Base-by-base conservation (phyloP, 1,139 yeast genomes). In the Zygosaccharomyces pseudobailii region DNA sequence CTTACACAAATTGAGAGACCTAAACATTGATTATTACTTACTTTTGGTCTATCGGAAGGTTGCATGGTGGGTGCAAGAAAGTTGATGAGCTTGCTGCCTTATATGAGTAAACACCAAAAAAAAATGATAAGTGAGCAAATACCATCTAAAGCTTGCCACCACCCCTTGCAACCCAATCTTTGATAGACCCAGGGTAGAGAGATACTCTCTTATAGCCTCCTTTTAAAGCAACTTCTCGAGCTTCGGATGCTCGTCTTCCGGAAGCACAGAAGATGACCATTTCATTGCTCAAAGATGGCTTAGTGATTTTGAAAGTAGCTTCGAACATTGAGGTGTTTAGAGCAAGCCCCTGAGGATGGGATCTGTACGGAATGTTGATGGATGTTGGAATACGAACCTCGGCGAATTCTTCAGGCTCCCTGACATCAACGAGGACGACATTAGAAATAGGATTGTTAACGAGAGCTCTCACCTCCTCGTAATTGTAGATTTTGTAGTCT, bases 251-350 rank as follows among this genome's bases (percentile, higher is more conserved):
- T 71, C 98, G 81, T 45, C 87, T 88, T 50, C 98, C 98, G 6
- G 89, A 95, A 49, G 87, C 81, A 71, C 98, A 92, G 71, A 88
- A 89, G 67, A 92, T 87, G 33, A 92, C 78, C 64, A 92, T 73
- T 57, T 86, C 86, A 62, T 84, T 79, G 41, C 79, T 80, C 43
- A 74, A 67, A 5, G 71, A 61, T 6, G 98, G 98, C 71, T 92
- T 92, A 13, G 73, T 73, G 58, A 88, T 81, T 8, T 95, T 95
- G 69, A 89, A 89, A 46, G 79, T 74, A 33, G 83, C 84, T 59
- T 79, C 75, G 62, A 92, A 92, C 54, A 85, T 95, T 44, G 83
- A 92, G 6, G 77, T 75, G 3, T 81, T 72, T 49, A 90, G 76
- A 46, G 84, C 86, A 54, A 90, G 75, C 1, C 97, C 97, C 13